Evolutionary conservation across 1,284 basidiomycete species (phyloP).

Genomic region (Exobasidium cylindrosporum): DNA sequence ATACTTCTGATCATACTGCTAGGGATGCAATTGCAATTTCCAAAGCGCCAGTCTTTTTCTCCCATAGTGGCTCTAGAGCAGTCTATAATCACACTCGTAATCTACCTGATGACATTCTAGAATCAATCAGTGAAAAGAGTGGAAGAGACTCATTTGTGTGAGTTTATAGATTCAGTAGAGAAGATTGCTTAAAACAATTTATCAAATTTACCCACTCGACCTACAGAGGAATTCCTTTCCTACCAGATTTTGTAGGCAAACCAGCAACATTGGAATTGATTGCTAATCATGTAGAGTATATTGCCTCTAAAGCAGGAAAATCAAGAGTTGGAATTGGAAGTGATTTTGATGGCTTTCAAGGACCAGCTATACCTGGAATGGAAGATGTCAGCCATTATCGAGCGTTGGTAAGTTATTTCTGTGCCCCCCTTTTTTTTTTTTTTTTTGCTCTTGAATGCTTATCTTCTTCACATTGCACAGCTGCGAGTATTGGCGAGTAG

Average conservation of each 20-base stretch:
- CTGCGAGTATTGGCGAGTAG: conserved; percentile 14
- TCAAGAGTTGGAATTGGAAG: conserved; percentile 20
- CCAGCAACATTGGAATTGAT: conserved; percentile 16
- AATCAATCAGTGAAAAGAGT: not conserved
- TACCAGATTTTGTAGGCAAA: conserved; percentile 19
- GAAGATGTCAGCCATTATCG: conserved; percentile 24
- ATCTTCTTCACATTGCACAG: not conserved
- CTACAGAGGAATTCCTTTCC: conserved; percentile 16
- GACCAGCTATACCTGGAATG: conserved; percentile 12
- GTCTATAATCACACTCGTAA: conserved; percentile 33
- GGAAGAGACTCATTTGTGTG: not conserved
- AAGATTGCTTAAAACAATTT: not conserved
- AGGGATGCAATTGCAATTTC: conserved; percentile 34
- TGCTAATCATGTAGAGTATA: conserved; percentile 26
- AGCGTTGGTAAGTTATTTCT: not conserved
- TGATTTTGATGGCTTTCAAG: conserved; percentile 25
- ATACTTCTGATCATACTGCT: conserved; percentile 45
- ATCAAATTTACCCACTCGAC: conserved; percentile 2
- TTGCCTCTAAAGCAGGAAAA: conserved; percentile 21
- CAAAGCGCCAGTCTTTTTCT: conserved; percentile 48
- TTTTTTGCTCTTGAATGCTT: not conserved
- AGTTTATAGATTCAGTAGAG: not conserved
- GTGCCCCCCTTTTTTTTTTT: not conserved
- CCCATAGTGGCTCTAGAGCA: conserved; percentile 45
- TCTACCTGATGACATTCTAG: conserved; percentile 24